These are phyloP conservation scores for Trametes maxima DNA, from an alignment of 768 basidiomycete species.

Conservation along the genomic window DNA sequence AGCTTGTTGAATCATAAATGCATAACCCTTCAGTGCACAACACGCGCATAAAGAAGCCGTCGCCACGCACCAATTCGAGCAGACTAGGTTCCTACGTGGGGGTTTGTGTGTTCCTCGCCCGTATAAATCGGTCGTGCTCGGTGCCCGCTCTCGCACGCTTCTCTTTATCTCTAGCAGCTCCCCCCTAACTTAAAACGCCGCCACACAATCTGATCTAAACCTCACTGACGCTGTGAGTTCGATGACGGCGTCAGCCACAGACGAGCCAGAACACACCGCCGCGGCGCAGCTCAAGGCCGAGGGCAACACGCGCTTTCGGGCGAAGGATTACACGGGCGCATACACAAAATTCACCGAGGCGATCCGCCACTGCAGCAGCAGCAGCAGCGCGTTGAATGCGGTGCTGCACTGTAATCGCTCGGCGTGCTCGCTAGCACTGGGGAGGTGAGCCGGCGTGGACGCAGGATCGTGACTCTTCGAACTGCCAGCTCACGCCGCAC, in stretches of 20 bases:
- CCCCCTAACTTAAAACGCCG: no score
- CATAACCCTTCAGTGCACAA: no score
- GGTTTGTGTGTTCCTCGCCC: no score
- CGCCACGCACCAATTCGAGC: no score
- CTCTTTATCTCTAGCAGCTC: no score
- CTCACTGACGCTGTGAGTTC: neutral
- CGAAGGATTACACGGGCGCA: conserved; percentile 39
- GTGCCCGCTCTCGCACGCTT: no score
- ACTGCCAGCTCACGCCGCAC: neutral
- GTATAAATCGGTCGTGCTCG: no score
- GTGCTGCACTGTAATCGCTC: conserved; percentile 49
- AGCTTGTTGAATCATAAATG: no score
- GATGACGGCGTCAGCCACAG: no score
- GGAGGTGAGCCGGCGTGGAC: conserved; percentile 27
- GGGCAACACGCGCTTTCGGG: conserved; percentile 42
- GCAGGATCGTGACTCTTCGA: neutral
- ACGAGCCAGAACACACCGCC: neutral
- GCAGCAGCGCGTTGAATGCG: no score
- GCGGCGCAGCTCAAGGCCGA: conserved; percentile 38
- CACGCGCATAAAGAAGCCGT: no score
- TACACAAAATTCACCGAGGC: conserved; percentile 45
- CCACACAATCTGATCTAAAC: neutral
- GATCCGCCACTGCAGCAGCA: conserved; percentile 39
- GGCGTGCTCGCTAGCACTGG: conserved; percentile 40
- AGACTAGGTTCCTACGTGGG: no score